Conservation (phyloP, 345 rosid species). For the Brassica carinata region DNA sequence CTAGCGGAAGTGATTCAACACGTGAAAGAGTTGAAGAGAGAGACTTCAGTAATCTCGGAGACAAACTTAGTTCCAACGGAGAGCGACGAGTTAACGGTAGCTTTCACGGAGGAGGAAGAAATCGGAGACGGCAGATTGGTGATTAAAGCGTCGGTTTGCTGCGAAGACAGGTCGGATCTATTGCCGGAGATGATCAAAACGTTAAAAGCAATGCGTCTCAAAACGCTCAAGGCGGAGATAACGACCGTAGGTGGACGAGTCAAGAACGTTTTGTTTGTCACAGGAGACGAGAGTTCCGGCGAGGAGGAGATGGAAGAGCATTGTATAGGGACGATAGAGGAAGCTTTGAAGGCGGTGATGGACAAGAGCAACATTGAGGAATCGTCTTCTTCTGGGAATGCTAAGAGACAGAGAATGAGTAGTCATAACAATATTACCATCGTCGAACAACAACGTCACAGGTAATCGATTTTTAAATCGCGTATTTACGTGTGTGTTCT, state of each 20-base stretch:
- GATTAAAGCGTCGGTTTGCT: slow-evolving; percentile 88
- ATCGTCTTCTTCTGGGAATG: slow-evolving; percentile 69
- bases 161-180: slow-evolving; percentile 91
- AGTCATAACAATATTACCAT: slow-evolving; percentile 46
- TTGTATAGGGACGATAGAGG: slow-evolving; percentile 68
- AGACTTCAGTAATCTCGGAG: slow-evolving; percentile 78
- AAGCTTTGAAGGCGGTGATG: slow-evolving; percentile 87
- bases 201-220: slow-evolving; percentile 72
- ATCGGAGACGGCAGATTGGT: slow-evolving; percentile 71
- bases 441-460: slow-evolving; percentile 53
- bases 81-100: slow-evolving; percentile 80
- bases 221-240: slow-evolving; percentile 89
- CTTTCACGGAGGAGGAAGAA: slow-evolving; percentile 57
- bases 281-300: slow-evolving; percentile 72
- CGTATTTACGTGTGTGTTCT: slow-evolving; percentile 20
- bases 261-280: slow-evolving; percentile 87
- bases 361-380: slow-evolving; percentile 72
- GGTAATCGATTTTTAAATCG: not conserved
- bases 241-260: slow-evolving; percentile 91
- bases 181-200: slow-evolving; percentile 86
- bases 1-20: slow-evolving; percentile 98
- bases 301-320: slow-evolving; percentile 52
- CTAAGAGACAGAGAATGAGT: slow-evolving; percentile 78
- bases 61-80: slow-evolving; percentile 84
- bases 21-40: slow-evolving; percentile 87